A percentile compares a stretch with the other conserved stretches of the same genome.
Evolutionary conservation across 805 yeast genomes (phyloP).

Genomic region (Saturnispora sekii): DNA sequence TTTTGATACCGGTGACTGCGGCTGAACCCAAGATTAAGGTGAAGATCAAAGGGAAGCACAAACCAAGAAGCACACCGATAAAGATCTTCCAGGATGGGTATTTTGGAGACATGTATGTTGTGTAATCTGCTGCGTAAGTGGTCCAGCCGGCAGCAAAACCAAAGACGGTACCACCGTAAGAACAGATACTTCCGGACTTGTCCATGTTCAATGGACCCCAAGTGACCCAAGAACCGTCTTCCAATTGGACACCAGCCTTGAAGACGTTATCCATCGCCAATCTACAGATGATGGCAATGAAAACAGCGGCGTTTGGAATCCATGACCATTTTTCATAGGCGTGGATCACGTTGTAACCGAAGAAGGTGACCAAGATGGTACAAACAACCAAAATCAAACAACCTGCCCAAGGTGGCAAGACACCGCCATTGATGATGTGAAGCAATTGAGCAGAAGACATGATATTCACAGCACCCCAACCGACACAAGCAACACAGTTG

Average conservation of each 20-base stretch:
- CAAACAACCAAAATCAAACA: constrained; percentile 59
- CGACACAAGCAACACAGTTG: constrained; percentile 79
- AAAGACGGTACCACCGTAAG: constrained; percentile 73
- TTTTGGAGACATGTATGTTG: constrained; percentile 71
- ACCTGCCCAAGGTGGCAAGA: constrained; percentile 86
- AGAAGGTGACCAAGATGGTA: constrained; percentile 66
- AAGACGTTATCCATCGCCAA: constrained; percentile 60
- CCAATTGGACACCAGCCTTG: constrained; percentile 34
- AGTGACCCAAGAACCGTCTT: constrained; percentile 21
- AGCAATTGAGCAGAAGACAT: constrained; percentile 82
- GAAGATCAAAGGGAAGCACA: constrained; percentile 59
- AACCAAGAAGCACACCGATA: constrained; percentile 52
- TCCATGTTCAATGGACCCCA: constrained; percentile 50
- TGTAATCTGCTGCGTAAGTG: constrained; percentile 85
- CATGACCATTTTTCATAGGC: constrained; percentile 76
- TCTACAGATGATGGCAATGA: constrained; percentile 72
- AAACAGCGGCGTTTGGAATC: constrained; percentile 70
- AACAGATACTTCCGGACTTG: constrained; percentile 59
- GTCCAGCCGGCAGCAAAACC: constrained; percentile 96
- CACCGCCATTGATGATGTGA: constrained; percentile 56
- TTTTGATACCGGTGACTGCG: constrained; percentile 55
- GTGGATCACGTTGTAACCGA: constrained; percentile 81
- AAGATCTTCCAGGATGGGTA: constrained; percentile 53
- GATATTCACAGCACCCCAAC: constrained; percentile 93
- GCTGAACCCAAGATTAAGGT: constrained; percentile 83